Percentiles rank a stretch among this genome's conserved stretches.
Conservation (phyloP, 495 filamentous ascomycete genomes). For the Rhizodiscina lignyota region DNA sequence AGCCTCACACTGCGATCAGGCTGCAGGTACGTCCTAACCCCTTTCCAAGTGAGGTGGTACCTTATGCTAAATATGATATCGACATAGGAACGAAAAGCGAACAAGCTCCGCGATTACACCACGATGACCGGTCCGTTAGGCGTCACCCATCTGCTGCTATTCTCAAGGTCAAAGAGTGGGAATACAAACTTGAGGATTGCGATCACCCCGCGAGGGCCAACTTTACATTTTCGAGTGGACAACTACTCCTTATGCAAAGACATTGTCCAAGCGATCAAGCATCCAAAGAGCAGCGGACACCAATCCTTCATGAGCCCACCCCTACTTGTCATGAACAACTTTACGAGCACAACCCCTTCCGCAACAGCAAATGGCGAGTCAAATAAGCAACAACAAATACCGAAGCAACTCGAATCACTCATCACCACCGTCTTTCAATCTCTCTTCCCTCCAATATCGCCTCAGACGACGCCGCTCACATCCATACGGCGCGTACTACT, state of each 20-base stretch:
- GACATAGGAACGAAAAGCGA: constrained; percentile 65
- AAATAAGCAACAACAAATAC: constrained; percentile 23
- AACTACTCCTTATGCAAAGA: constrained; percentile 91
- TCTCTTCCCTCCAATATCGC: constrained; percentile 90
- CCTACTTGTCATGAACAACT: constrained; percentile 97
- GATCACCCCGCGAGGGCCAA: constrained; percentile 79
- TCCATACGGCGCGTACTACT: constrained; percentile 82
- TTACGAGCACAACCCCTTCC: constrained; percentile 50
- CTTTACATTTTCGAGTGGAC: constrained; percentile 88
- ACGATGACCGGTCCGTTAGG: constrained; percentile 92
- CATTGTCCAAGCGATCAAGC: constrained; percentile 61
- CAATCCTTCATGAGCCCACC: constrained; percentile 61
- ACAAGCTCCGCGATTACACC: constrained; percentile 81
- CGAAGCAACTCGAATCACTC: constrained; percentile 84
- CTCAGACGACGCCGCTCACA: constrained; percentile 69
- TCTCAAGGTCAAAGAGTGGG: constrained; percentile 75
- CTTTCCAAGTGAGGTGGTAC: too few species aligned
- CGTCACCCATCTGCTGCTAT: constrained; percentile 85
- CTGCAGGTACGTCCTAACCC: constrained; percentile 53
- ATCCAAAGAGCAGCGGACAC: constrained; percentile 63
- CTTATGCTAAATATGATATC: too few species aligned
- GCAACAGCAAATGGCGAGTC: constrained; percentile 31
- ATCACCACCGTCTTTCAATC: constrained; percentile 90
- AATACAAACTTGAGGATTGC: constrained; percentile 88
- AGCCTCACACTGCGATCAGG: constrained; percentile 78